Conservation (phyloP, 169 alveolate species). For the Besnoitia besnoiti region DNA sequence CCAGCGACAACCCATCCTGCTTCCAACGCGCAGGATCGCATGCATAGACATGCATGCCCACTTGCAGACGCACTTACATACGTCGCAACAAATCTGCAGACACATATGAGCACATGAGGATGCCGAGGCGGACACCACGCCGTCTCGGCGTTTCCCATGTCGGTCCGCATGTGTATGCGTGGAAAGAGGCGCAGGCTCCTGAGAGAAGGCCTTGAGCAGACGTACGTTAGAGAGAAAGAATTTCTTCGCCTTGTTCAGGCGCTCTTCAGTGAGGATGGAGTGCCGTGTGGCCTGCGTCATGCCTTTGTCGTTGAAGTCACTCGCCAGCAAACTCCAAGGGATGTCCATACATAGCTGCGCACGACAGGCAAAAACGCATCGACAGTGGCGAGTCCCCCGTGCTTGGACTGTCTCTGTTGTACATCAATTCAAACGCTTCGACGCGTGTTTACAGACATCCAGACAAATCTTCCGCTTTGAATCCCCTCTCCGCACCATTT, state of each 20-base stretch:
- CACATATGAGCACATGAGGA: background rate
- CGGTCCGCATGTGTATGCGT: too few relatives aligned
- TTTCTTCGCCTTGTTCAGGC: background rate
- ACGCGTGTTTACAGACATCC: too few relatives aligned
- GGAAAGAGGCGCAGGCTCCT: background rate
- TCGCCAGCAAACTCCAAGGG: conserved; percentile 58
- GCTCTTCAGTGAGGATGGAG: conserved; percentile 13
- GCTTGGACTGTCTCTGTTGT: too few relatives aligned
- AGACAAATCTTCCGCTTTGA: too few relatives aligned
- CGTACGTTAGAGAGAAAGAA: conserved; percentile 5
- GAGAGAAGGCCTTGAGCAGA: background rate
- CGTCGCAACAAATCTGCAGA: background rate
- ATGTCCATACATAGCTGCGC: conserved; percentile 52
- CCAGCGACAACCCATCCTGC: too few relatives aligned
- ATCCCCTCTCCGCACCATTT: too few relatives aligned
- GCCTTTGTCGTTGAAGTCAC: conserved; percentile 43
- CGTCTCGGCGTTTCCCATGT: background rate
- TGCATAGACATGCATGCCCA: background rate
- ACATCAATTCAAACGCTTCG: too few relatives aligned
- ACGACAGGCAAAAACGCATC: too few relatives aligned
- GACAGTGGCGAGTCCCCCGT: too few relatives aligned
- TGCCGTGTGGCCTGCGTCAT: background rate
- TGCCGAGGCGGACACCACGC: background rate
- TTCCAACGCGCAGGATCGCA: background rate
- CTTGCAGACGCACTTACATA: background rate